Base-by-base conservation (phyloP, 371 early-diverging fungal genomes). In the Basidiobolus meristosporus region DNA sequence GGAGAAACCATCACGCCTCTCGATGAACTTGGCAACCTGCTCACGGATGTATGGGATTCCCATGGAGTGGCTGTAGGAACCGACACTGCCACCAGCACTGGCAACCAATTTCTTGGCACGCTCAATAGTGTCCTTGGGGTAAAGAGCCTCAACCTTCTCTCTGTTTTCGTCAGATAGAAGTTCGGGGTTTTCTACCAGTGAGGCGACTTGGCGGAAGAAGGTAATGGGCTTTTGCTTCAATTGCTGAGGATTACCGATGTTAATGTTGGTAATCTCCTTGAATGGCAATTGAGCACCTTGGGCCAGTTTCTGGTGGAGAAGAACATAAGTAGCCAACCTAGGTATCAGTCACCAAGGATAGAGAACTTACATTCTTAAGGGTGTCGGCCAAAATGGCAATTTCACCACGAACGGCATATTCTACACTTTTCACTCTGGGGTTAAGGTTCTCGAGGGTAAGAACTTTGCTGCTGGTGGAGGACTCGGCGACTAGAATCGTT, bases 361-460 rank as follows among this genome's bases (percentile, higher is more conserved):
- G 5, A 18, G 10, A 36, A 41, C 40, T 39, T 59, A 84, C 82
- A 58, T 74, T 61, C 32, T 62, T 63, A 41, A 96, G 63, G 41
- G 74, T 65, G 43, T 97, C 98, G 10, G 93, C 90, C 22, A 84
- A 77, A 50, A 97, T 89, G 17, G 98, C 92, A 18, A 91, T 61
- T 43, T 78, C 91, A 33, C 98, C 98, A 41, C 98, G 82, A 5
- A 97, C 98, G 21, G 98, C 96, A 54, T 97, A 97, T 51, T 95
- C 84, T 42, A 82, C 81, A 21, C 67, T 61, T 43, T 60, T 65
- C 46, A 90, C 53, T 44, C 69, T 61, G 38, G 73, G 74, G 50
- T 85, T 83, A 59, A 86, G 77, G 1, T 66, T 73, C 12, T 73
- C 72, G 15, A 60, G 31, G 22, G 59, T 73, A 30, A 89, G 63